Base-by-base conservation (phyloP, 805 yeast species). In the Candida ascalaphidarum region DNA sequence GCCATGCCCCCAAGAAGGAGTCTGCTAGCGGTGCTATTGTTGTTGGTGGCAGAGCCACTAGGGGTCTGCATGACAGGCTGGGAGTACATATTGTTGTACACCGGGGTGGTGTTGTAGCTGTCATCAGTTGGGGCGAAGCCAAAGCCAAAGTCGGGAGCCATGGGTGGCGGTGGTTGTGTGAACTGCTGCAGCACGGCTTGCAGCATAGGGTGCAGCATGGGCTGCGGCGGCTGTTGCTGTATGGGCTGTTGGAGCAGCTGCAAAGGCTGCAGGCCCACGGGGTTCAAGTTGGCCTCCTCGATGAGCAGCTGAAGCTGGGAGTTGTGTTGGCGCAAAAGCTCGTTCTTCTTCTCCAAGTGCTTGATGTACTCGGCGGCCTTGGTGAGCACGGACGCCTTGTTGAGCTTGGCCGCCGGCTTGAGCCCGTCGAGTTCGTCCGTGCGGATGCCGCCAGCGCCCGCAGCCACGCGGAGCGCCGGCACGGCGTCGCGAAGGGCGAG, bases 301-400 rank as follows among this genome's bases (percentile, higher is more conserved):
- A 65, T 48, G 44, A 63, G 42, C 41, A 52, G 34, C 47, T 65
- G 55, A 40, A 62, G 43, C 36, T 55, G 53, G 28, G 37, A 19
- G 25, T 76, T 77, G 41, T 75, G 77, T 15, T 51, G 51, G 31
- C 43, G 55, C 37, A 77, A 60, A 2, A 48, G 27, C 2, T 65
- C 71, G 41, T 77, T 77, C 43, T 77, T 79, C 36, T 52, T 50
- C 39, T 81, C 86, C 49, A 81, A 61, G 50, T 81, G 88, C 39
- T 69, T 72, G 37, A 81, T 81, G 44, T 81, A 81, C 48, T 81
- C 92, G 3, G 81, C 74, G 1, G 89, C 83, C 43, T 81, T 81
- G 16, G 81, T 62, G 34, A 81, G 58, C 26, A 81, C 80, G 11
- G 82, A 74, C 3, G 89, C 92, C 47, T 81, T 81, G 51, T 81